Percentiles rank a stretch among this genome's conserved stretches.
Evolutionary conservation across 2,329 filamentous ascomycete genomes (phyloP).

Genomic region (Aspergillus calidoustus): DNA sequence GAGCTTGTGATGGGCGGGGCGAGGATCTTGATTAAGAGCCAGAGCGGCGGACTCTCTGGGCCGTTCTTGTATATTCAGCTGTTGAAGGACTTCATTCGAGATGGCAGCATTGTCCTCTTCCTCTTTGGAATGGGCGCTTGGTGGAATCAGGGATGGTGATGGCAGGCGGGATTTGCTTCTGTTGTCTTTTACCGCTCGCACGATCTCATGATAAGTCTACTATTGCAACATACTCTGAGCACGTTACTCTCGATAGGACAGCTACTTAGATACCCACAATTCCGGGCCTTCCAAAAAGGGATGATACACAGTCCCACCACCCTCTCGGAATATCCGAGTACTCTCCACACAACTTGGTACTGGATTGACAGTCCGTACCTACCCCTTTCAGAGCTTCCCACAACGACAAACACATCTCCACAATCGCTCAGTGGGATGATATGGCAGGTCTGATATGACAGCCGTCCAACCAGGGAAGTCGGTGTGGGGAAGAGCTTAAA

Average conservation of each 20-base stretch:
- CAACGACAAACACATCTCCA: too few relatives aligned
- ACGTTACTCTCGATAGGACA: not conserved
- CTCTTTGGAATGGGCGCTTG: constrained; percentile 49
- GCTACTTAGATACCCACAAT: not conserved
- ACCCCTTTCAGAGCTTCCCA: too few relatives aligned
- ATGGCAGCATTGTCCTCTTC: constrained; percentile 52
- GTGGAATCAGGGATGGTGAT: constrained; percentile 42
- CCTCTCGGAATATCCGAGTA: not conserved
- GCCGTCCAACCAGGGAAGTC: too few relatives aligned
- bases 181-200: not conserved
- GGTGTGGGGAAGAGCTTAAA: too few relatives aligned
- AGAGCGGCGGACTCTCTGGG: constrained; percentile 33
- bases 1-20: constrained; percentile 49
- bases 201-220: not conserved
- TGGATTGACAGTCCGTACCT: not conserved
- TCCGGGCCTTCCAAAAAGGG: too few relatives aligned
- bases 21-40: constrained; percentile 36
- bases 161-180: not conserved
- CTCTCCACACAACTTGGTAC: not conserved
- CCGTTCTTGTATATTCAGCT: constrained; percentile 43
- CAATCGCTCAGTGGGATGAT: too few relatives aligned
- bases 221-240: not conserved
- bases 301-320: too few relatives aligned
- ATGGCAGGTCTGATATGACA: too few relatives aligned
- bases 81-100: constrained; percentile 44